phyloP scores from a whole-genome alignment of 2,329 filamentous ascomycete species.

The Trichoderma simmonsii region DNA sequence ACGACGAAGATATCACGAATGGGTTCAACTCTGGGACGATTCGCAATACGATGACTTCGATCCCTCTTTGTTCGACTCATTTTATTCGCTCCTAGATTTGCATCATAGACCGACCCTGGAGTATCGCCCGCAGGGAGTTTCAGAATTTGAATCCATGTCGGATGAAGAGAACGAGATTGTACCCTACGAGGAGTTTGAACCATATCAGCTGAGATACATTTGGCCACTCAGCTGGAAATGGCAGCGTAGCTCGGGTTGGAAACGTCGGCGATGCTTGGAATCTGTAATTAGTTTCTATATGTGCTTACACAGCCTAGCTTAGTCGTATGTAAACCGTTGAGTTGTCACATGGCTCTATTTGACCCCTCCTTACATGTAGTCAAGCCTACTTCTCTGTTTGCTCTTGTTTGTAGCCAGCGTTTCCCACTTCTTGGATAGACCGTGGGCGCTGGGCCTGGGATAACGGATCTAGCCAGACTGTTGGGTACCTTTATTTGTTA shows the following conservation, averaged over 20 bases:
- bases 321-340: neutral
- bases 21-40: neutral
- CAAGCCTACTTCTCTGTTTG: too few relatives aligned
- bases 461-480: too few relatives aligned
- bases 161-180: neutral
- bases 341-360: too few relatives aligned
- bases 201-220: neutral
- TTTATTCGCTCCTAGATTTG: neutral
- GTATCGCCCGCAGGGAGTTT: neutral
- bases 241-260: neutral
- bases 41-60: neutral
- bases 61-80: neutral
- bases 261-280: neutral
- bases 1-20: neutral
- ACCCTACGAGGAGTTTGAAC: neutral
- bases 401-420: too few relatives aligned
- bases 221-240: neutral
- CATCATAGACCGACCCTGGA: neutral
- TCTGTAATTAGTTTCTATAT: neutral
- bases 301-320: neutral
- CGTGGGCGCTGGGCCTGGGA: too few relatives aligned
- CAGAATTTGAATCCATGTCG: neutral
- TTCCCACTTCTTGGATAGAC: too few relatives aligned
- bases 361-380: too few relatives aligned
- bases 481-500: too few relatives aligned